Evolutionary conservation across 2,329 filamentous ascomycete species (phyloP), one percentile per base, ranked within the genome.

Genomic region (Ustulina deusta): DNA sequence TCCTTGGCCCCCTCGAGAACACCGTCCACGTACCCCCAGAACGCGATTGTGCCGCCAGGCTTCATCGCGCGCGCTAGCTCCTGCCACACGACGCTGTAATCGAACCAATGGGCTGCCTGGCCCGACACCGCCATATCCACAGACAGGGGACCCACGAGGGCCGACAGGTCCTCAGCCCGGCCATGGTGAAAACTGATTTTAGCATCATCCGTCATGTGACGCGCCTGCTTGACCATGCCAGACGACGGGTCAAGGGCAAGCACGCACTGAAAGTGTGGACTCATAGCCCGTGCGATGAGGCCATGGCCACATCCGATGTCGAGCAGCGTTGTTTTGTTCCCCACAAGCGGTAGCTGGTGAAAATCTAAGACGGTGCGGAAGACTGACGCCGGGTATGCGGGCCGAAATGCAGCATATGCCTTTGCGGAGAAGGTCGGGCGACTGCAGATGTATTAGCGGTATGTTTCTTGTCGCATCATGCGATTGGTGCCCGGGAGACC

Each of bases 81-180:
- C 0, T 82, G 82, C 85, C 87, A 91, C 2, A 85, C 82, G 44
- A 79, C 81, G 7, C 69, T 46, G 73, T 86, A 87, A 75, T 90
- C 83, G 76, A 91, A 91, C 89, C 89, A 91, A 75, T 91, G 89
- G 46, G 88, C 87, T 7, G 89, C 84, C 73, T 91, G 88, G 7
- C 81, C 84, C 4, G 83, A 79, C 17, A 84, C 81, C 5, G 79
- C 80, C 72, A 84, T 78, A 74, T 91, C 89, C 1, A 90, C 76
- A 3, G 80, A 83, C 5, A 75, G 79, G 65, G 85, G 83, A 0
- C 75, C 60, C 1, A 90, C 64, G 68, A 86, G 87, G 0, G 78
- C 77, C 27, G 65, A 55, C 3, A 90, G 77, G 61, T 86, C 80
- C 73, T 91, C 89, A 0, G 87, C 86, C 1, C 79, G 77, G 6